A percentile compares a stretch with the other conserved stretches of the same genome.
phyloP scores from a whole-genome alignment of 148 eudicot genomes.

The Beta vulgaris region DNA sequence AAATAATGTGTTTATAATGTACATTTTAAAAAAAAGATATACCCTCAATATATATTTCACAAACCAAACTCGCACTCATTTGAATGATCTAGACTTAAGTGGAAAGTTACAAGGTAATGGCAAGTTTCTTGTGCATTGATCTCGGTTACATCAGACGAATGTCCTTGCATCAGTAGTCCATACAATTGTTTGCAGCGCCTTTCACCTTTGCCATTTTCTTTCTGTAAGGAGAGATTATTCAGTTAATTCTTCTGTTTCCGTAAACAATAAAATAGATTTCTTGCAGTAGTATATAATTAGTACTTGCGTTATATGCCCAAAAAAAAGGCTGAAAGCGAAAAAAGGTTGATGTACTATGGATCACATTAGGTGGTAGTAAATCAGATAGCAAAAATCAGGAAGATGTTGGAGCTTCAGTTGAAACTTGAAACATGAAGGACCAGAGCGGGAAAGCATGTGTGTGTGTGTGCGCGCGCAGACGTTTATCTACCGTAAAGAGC shows the following conservation, averaged over 20 bases:
- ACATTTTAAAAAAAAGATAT: constrained; percentile 14
- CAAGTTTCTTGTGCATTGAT: constrained; percentile 13
- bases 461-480: too few species aligned
- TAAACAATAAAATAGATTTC: too few species aligned
- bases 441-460: too few species aligned
- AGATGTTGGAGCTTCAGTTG: neutral
- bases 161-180: neutral
- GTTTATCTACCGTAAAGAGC: too few species aligned
- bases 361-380: too few species aligned
- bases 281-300: too few species aligned
- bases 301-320: neutral
- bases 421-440: too few species aligned
- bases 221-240: constrained; percentile 36
- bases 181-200: neutral
- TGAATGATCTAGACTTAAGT: constrained; percentile 10
- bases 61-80: constrained; percentile 26
- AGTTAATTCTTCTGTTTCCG: neutral
- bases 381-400: neutral
- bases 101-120: constrained; percentile 4
- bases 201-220: constrained; percentile 73
- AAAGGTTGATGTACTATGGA: too few species aligned
- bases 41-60: constrained; percentile 13
- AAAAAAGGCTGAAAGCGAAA: neutral
- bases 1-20: constrained; percentile 26
- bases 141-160: neutral